Evolutionary conservation across 78 protist species (phyloP).

Genomic region (Bigelowiella natans): DNA sequence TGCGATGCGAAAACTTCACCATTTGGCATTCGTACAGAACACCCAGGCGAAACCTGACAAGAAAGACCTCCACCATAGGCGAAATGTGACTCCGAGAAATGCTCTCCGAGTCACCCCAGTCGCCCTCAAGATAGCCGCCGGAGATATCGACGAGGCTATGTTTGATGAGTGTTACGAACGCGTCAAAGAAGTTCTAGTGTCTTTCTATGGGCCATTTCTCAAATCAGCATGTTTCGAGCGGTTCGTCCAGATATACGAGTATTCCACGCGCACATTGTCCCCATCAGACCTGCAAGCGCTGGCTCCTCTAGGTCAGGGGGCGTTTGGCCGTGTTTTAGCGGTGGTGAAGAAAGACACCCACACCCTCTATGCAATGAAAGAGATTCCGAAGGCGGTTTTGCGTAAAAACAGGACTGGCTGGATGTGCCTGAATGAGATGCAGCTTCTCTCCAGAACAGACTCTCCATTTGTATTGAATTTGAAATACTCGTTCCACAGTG

Average conservation of each 20-base stretch:
- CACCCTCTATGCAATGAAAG: neutral
- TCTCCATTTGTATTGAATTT: neutral
- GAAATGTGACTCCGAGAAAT: neutral
- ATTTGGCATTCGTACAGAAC: neutral
- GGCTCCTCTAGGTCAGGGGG: neutral
- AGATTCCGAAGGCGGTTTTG: neutral
- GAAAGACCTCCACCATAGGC: neutral
- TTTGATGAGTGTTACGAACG: neutral
- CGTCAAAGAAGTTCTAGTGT: neutral
- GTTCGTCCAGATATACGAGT: neutral
- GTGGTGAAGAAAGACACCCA: slow-evolving; percentile 15
- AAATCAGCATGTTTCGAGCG: neutral
- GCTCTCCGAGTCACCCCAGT: neutral
- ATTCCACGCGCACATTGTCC: neutral
- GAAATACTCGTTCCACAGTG: neutral
- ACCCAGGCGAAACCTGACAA: too few relatives aligned
- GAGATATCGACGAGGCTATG: neutral
- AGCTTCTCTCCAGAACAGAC: neutral
- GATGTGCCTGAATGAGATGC: neutral
- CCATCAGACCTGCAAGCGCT: neutral
- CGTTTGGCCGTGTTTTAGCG: neutral
- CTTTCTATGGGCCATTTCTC: neutral
- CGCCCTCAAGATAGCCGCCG: neutral
- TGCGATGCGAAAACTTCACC: neutral
- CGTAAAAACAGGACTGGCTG: neutral